Percentiles rank a stretch among this genome's conserved stretches.
Evolutionary conservation across 2,329 filamentous ascomycete genomes (phyloP).

Genomic region (Ascochyta clinopodiicola): DNA sequence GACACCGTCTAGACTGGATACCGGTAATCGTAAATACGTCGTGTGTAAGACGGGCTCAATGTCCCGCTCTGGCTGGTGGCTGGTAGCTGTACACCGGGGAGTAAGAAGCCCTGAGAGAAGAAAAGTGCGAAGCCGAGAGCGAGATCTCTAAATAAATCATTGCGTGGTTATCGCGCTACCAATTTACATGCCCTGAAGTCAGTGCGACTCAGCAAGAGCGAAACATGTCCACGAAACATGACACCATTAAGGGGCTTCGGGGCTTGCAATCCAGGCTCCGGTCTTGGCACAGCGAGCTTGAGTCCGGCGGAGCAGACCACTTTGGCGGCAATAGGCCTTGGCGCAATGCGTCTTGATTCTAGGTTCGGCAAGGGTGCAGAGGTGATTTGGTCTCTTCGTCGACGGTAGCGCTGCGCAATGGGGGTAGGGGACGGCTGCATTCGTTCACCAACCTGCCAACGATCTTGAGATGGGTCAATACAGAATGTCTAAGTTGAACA

Average conservation of each 20-base stretch:
- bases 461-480: background rate
- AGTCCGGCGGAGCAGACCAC: background rate
- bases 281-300: constrained; percentile 6
- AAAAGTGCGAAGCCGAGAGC: constrained; percentile 4
- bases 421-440: background rate
- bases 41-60: too few relatives aligned
- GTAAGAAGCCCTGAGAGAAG: too few relatives aligned
- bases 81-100: too few relatives aligned
- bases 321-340: background rate
- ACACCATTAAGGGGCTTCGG: constrained; percentile 10
- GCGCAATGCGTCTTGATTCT: background rate
- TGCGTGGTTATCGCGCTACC: background rate
- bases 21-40: too few relatives aligned
- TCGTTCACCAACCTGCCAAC: background rate
- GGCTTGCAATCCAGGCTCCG: background rate
- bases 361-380: background rate
- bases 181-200: background rate
- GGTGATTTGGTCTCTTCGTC: background rate
- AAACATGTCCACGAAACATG: constrained; percentile 2
- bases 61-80: too few relatives aligned
- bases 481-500: background rate
- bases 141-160: background rate
- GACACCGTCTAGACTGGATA: too few relatives aligned
- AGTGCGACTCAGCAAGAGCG: background rate
- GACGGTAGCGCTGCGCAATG: background rate